Percentiles rank a stretch among this genome's conserved stretches.
Conservation (phyloP, 768 basidiomycete species). For the Tylopilus cervinicoccineus region DNA sequence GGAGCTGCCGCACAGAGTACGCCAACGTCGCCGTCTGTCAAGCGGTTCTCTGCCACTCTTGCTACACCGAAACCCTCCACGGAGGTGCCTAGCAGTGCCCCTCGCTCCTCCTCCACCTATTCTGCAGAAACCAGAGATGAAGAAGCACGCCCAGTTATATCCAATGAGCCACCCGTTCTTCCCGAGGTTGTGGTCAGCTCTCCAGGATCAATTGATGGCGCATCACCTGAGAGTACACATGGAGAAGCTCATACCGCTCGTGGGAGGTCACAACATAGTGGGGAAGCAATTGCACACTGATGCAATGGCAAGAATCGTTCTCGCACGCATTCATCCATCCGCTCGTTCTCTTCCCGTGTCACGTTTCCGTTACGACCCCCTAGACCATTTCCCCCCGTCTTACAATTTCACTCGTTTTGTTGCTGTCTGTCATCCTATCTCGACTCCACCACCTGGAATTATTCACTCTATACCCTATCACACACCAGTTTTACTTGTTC, state of each 20-base stretch:
- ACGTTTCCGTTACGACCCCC: constrained; percentile 1
- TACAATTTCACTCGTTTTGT: constrained; percentile 18
- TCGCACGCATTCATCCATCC: background rate
- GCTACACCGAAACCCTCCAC: constrained; percentile 29
- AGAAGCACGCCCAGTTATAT: constrained; percentile 21
- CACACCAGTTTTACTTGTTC: background rate
- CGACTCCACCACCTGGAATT: background rate
- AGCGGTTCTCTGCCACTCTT: constrained; percentile 22
- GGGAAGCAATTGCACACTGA: constrained; percentile 19
- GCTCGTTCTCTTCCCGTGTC: background rate
- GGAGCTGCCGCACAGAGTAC: constrained; percentile 13
- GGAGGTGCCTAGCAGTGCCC: constrained; percentile 13
- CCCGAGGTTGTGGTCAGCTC: constrained; percentile 34
- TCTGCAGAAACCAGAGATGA: constrained; percentile 29
- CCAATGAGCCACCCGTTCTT: constrained; percentile 29
- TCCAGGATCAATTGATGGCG: constrained; percentile 30
- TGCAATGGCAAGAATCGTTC: background rate
- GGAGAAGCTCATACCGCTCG: constrained; percentile 12
- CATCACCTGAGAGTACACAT: constrained; percentile 14
- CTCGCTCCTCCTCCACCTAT: constrained; percentile 29
- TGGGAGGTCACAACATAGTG: constrained; percentile 20
- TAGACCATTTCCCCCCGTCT: background rate
- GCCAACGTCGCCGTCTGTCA: constrained; percentile 20
- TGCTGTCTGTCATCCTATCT: background rate
- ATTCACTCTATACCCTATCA: constrained; percentile 8